Conservation (phyloP, 495 filamentous ascomycete species). For the Penicillium mononematosum region DNA sequence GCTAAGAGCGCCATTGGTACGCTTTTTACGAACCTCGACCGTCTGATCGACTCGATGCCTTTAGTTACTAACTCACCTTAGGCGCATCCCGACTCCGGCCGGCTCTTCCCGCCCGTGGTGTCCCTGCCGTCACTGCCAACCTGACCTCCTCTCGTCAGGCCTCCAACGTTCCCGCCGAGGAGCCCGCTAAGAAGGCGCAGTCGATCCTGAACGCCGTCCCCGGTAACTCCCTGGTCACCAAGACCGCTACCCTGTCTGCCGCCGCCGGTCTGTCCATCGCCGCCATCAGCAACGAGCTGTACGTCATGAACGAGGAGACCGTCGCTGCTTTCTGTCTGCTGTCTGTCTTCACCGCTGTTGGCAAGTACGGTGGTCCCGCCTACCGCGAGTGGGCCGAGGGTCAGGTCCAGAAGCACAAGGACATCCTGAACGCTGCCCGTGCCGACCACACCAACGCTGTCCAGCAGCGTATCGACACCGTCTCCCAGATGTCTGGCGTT, state of each 20-base stretch:
- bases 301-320: constrained; percentile 97
- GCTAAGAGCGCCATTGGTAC: constrained; percentile 88
- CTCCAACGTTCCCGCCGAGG: constrained; percentile 75
- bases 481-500: constrained; percentile 87
- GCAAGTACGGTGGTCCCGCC: constrained; percentile 86
- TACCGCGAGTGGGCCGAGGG: constrained; percentile 89
- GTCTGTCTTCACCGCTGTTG: constrained; percentile 83
- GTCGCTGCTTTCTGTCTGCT: constrained; percentile 86
- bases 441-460: constrained; percentile 94
- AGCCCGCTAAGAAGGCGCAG: constrained; percentile 92
- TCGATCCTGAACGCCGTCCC: constrained; percentile 89
- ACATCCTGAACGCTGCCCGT: constrained; percentile 88
- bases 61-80: constrained; percentile 43
- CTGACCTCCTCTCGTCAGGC: constrained; percentile 62
- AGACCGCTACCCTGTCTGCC: constrained; percentile 93
- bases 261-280: constrained; percentile 86
- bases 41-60: constrained; percentile 13
- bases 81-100: constrained; percentile 89
- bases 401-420: constrained; percentile 83
- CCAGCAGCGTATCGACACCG: constrained; percentile 86
- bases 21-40: constrained; percentile 31
- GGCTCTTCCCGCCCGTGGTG: constrained; percentile 59
- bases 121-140: constrained; percentile 68
- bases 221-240: constrained; percentile 81
- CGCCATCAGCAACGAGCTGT: constrained; percentile 99